Base-by-base conservation (phyloP, 495 filamentous ascomycete species). In the Massariosphaeria phaeospora region DNA sequence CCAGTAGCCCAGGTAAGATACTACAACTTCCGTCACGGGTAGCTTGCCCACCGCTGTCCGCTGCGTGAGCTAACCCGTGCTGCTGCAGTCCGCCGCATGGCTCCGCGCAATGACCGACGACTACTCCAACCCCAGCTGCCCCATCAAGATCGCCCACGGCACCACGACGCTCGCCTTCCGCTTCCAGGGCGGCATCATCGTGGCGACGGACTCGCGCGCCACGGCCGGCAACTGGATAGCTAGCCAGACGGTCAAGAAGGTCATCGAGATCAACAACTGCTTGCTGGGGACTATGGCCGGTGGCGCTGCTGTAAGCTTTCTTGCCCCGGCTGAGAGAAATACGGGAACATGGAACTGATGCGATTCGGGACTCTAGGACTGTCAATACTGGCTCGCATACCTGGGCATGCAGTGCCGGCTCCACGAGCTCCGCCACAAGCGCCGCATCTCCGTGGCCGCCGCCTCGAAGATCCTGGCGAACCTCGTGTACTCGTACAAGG, bases 381-480 rank as follows among this genome's bases (percentile, higher is more conserved):
- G 93, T 75, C 93, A 97, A 82, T 97, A 95, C 78, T 98, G 93
- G 93, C 84, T 98, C 61, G 88, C 88, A 67, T 98, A 95, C 79
- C 79, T 98, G 59, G 93, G 93, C 55, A 94, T 97, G 84, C 89
- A 97, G 77, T 98, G 93, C 75, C 91, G 93, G 44, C 85, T 98
- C 56, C 93, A 97, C 73, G 93, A 98, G 76, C 91, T 98, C 63
- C 89, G 93, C 55, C 93, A 97, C 79, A 97, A 97, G 77, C 91
- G 90, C 68, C 88, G 93, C 63, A 98, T 98, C 75, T 89, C 87
- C 43, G 93, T 98, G 47, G 93, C 93, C 30, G 93, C 93, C 23
- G 93, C 93, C 38, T 94, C 88, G 55, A 98, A 98, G 80, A 97
- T 98, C 66, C 88, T 98, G 46, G 86, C 93, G 66, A 98, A 98